Conservation (phyloP, 2,329 filamentous ascomycete genomes). For the Sordariomycetes sp. region DNA sequence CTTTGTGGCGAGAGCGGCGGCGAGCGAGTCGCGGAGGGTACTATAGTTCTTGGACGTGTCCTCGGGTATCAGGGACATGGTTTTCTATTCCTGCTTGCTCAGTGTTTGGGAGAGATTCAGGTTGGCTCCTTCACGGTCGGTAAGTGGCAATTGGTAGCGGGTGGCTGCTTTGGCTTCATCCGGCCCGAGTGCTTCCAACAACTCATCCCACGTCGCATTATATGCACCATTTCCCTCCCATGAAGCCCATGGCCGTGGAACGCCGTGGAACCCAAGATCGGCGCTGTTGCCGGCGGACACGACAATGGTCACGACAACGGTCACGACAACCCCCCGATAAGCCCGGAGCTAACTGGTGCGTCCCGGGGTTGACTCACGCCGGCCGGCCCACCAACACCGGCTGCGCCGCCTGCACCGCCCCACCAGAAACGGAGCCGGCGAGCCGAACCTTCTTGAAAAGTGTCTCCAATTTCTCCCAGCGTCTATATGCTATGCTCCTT, state of each 20-base stretch:
- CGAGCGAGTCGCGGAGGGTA: constrained; percentile 65
- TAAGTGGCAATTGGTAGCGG: too few relatives aligned
- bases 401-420: background rate
- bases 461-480: too few relatives aligned
- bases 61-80: constrained; percentile 1
- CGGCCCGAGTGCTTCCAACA: too few relatives aligned
- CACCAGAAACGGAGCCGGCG: background rate
- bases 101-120: background rate
- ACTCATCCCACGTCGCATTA: too few relatives aligned
- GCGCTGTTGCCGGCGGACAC: too few relatives aligned
- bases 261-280: too few relatives aligned
- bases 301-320: too few relatives aligned
- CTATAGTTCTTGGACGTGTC: constrained; percentile 23
- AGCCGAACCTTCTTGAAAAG: background rate
- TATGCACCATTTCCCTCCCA: too few relatives aligned
- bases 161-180: too few relatives aligned
- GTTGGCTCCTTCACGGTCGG: too few relatives aligned
- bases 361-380: background rate
- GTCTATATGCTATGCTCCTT: too few relatives aligned
- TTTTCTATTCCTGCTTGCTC: background rate
- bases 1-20: constrained; percentile 55
- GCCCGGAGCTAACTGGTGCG: background rate
- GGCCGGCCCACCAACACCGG: background rate
- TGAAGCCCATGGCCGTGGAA: too few relatives aligned
- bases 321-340: background rate